Evolutionary conservation across 192 early-diverging fungal genomes (phyloP), one percentile per base, ranked within the genome.

Genomic region (Coemansia sp.): DNA sequence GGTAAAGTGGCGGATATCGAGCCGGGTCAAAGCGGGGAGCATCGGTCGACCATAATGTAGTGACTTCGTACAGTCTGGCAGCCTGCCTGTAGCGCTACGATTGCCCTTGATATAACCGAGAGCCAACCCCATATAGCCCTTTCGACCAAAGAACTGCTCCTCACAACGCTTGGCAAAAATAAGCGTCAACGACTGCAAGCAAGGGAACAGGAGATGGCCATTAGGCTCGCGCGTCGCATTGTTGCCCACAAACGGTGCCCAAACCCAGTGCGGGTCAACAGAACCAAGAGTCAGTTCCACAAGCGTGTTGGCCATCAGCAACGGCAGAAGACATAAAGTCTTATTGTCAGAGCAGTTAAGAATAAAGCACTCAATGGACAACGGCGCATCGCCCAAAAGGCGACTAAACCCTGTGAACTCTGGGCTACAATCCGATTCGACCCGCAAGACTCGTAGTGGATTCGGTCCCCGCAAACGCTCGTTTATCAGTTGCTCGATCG

Each of bases 271-370:
- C 4, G 34, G 21, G 1, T 39, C 6, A 9, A 68, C 44, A 32
- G 59, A 32, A 5, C 58, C 41, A 44, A 68, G 45, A 1, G 51
- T 50, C 57, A 68, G 67, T 23, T 68, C 67, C 0, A 68, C 67
- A 29, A 68, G 67, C 15, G 59, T 19, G 5, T 19, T 31, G 42
- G 67, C 67, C 8, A 21, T n/a, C 44, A 68, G 1, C 2, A n/a
- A 1, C n/a, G 67, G 67, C 57, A 62, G 3, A 0, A n/a, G 23
- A 2, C 55, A 25, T 11, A 51, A 38, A 9, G 4, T 6, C 1
- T 19, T 10, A 58, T 37, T 4, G 5, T 44, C 42, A 4, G 9
- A 12, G 42, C 12, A 44, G 42, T 11, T 11, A 8, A 44, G 12
- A 44, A 15, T 11, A 15, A 44, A 5, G 42, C 15, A 11, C 12